Evolutionary conservation across 208 protist species (phyloP).

Genomic region (Trypanosoma theileri): DNA sequence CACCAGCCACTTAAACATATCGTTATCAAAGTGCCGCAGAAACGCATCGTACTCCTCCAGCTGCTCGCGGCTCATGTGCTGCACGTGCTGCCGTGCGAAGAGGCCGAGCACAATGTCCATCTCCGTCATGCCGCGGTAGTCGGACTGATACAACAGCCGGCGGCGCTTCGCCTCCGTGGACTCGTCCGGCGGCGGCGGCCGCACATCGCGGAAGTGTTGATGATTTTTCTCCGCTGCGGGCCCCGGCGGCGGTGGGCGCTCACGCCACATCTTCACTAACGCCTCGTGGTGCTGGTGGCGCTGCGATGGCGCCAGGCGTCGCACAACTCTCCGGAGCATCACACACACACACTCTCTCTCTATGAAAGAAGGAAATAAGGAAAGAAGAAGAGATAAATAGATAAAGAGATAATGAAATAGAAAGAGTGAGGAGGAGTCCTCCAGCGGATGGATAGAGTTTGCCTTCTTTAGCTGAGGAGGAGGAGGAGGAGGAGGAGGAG

Average conservation of each 20-base stretch:
- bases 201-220: constrained; percentile 64
- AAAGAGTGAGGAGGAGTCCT: no score
- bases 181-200: constrained; percentile 54
- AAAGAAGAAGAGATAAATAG: not conserved
- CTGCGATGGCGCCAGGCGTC: constrained; percentile 7
- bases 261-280: constrained; percentile 31
- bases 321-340: constrained; percentile 19
- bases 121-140: constrained; percentile 88
- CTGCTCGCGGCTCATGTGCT: constrained; percentile 36
- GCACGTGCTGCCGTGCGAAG: constrained; percentile 67
- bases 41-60: constrained; percentile 84
- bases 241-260: constrained; percentile 11
- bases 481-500: no score
- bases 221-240: constrained; percentile 44
- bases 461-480: no score
- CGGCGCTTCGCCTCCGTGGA: constrained; percentile 62
- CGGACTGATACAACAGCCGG: constrained; percentile 79
- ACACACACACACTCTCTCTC: not conserved
- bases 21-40: constrained; percentile 86
- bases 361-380: not conserved
- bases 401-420: no score
- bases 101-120: constrained; percentile 89
- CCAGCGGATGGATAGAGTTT: no score
- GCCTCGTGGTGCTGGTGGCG: constrained; percentile 29
- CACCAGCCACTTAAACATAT: constrained; percentile 84